Base-by-base conservation (phyloP, 352 stramenopile species). In the Phytophthora pluvialis region DNA sequence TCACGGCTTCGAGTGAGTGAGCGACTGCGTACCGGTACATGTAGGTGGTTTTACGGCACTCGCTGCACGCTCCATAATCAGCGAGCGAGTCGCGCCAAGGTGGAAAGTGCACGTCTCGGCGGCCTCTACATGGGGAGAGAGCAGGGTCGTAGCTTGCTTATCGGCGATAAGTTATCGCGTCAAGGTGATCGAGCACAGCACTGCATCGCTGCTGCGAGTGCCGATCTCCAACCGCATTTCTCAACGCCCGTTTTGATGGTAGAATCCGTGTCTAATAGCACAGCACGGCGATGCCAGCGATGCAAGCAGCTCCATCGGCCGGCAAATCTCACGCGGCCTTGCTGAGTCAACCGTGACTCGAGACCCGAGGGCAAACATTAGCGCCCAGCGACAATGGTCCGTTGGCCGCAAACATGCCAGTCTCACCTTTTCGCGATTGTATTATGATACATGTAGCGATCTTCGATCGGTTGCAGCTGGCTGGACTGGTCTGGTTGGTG, bases 121-220 rank as follows among this genome's bases (percentile, higher is more conserved):
- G 26, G 36, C 56, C 52, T 69, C 51, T 69, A 73, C 64, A 60
- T 59, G 44, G 49, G 42, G 58, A 54, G 58, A 73, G 38, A 69
- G 45, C 51, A 62, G 13, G 51, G 59, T 5, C 49, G 12, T 5
- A 11, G 54, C 53, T 65, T 68, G 51, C 59, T 73, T 68, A 68
- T 21, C 21, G 21, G 21, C 1, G 21, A 21, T 21, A 21, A 21
- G 21, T 21, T 21, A 21, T 68, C 38, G 12, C 13, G 2, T 16
- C 4, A 5, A 29, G 4, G 13, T 42, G 28, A 52, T 43, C 35
- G 33, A 33, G 16, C 21, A 21, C 21, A 21, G 21, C 21, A 21
- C 21, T 21, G 21, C 21, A 21, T 21, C 21, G 21, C 21, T 21
- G 21, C 1, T 21, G 21, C 13, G 44, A 21, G 8, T 39, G 45